These are phyloP conservation scores for Astrephomene gubernaculifera DNA, from an alignment of 139 green algal genomes.

Conservation along the genomic window DNA sequence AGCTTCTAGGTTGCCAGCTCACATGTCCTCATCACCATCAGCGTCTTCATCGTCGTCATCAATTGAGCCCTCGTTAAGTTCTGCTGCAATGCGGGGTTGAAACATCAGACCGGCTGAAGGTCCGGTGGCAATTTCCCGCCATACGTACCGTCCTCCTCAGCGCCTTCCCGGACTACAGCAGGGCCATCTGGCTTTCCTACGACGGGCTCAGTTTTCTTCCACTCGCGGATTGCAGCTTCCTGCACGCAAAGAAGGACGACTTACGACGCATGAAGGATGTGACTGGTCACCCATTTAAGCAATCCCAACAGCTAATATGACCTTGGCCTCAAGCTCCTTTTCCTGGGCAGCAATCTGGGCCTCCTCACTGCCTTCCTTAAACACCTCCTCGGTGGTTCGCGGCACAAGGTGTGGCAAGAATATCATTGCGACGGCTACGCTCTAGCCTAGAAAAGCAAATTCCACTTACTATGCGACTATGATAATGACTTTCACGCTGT, in stretches of 20 bases:
- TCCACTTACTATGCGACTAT: no score
- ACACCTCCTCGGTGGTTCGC: background rate
- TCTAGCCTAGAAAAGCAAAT: no score
- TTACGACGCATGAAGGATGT: no score
- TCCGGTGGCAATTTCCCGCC: no score
- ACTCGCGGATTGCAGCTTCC: conserved; percentile 19
- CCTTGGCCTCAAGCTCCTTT: conserved; percentile 36
- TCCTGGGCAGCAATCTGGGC: conserved; percentile 4
- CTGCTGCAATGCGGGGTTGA: background rate
- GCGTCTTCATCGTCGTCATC: conserved; percentile 26
- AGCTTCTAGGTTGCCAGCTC: background rate
- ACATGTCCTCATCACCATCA: conserved; percentile 31
- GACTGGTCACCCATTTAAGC: no score
- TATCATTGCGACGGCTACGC: conserved; percentile 8
- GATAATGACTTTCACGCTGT: no score
- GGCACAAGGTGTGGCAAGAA: conserved; percentile 18
- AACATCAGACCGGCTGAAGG: no score
- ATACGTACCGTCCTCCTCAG: conserved; percentile 14
- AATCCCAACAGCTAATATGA: background rate
- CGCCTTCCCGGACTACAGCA: background rate
- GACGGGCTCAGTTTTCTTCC: background rate
- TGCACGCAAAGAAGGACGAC: background rate
- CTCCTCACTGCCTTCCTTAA: conserved; percentile 39
- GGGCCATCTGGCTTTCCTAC: conserved; percentile 25
- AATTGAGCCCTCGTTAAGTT: conserved; percentile 9